Evolutionary conservation across 805 yeast genomes (phyloP), one percentile per base, ranked within the genome.

Genomic region (Crinitomyces ghanaensis): DNA sequence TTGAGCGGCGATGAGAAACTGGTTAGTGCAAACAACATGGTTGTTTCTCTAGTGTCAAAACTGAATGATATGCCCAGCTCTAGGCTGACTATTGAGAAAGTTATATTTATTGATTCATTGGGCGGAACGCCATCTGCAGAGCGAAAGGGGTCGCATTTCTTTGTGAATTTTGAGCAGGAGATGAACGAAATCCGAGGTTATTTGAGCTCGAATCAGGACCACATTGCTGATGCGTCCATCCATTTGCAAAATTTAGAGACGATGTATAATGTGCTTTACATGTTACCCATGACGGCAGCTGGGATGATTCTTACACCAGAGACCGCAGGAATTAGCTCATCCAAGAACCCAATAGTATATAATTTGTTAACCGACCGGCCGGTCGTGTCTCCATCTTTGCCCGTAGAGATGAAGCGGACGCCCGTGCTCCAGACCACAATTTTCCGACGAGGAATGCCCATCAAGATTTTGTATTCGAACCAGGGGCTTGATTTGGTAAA

Each of bases 61-160:
- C 51, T 68, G 29, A 41, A 42, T 9, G 38, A 46, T 7, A 11
- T 19, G 12, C 29, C 26, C 19, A 4, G 39, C 57, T 21, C 52
- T 54, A 9, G 31, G 41, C 39, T 34, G n/a, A 62, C 76, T 1
- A 68, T 91, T 27, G 98, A 91, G 42, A 91, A 91, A 44, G 57
- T 88, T 19, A 70, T 88, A 5, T 74, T 77, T 41, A 61, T 91
- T 19, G 96, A 85, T 46, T 71, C 75, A 1, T 52, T 68, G 13
- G 99, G 99, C 2, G 99, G 99, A 0, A 77, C 84, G 5, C 97
- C 97, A 0, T 79, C 93, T 1, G 61, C 74, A 16, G 95, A 84
- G 50, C 65, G 97, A 38, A 70, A 74, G 37, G 40, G 40, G 7
- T 70, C 93, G 12, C 98, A 91, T 54, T 93, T 91, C 1, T 78